Evolutionary conservation across 2,329 filamentous ascomycete genomes (phyloP), one percentile per base, ranked within the genome.

Genomic region (Dothistroma pini): DNA sequence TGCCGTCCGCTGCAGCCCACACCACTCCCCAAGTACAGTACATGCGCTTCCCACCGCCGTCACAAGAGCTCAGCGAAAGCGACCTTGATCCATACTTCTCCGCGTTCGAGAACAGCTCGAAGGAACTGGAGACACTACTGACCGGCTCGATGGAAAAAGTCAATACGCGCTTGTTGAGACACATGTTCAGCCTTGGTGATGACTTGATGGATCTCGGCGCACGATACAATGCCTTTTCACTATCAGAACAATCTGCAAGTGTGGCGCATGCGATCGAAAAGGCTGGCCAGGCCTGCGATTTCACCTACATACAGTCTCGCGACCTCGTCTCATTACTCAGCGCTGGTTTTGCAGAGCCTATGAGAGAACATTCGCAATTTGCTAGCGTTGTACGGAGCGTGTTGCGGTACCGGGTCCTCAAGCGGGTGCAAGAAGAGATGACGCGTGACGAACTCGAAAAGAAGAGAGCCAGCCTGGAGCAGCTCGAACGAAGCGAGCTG

Each of bases 311-410:
- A 66, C 92, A 91, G 10, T 97, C 93, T 0, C 91, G 96, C 70
- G 95, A 99, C 73, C 80, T 99, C 2, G 93, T 93, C 0, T 87
- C 86, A 1, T 89, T 89, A 0, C 79, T 99, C n/a, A 93, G 93
- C 21, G 93, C 93, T 35, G 95, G 87, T 67, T 99, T 99, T 72
- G 92, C 96, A 0, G 96, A 99, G 72, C 95, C 95, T 0, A 97
- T 99, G 91, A 86, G 96, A 58, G 95, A 99, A 77, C 96, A 92
- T 70, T 93, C 95, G 12, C 95, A 99, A 72, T 99, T 99, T 74
- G 95, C 95, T 0, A 91, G 95, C 11, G 91, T 99, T 0, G 95
- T 99, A 3, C 86, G 93, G 48, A 90, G 82, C 66, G 93, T 99
- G 35, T 80, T 99, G 58, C 86, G 90, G 66, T 99, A 97, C 74